phyloP scores from a whole-genome alignment of 2,329 filamentous ascomycete genomes.

The Alternaria infectoria region DNA sequence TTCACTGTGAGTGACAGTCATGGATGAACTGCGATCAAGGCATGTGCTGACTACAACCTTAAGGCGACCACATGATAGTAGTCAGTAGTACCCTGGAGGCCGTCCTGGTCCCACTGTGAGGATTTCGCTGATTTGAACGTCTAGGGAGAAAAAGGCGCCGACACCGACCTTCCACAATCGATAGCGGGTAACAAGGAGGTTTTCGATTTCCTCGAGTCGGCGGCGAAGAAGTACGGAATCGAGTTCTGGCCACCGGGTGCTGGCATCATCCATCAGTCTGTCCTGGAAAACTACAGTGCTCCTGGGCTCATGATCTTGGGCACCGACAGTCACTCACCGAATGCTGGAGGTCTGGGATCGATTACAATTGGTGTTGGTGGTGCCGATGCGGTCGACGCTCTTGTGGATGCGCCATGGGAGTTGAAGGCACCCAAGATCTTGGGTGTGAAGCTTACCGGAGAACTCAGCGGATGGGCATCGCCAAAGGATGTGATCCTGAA shows the following conservation, averaged over 20 bases:
- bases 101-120: not conserved
- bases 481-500: slow-evolving; percentile 96
- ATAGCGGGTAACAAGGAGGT: slow-evolving; percentile 95
- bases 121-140: not conserved
- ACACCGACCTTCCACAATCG: slow-evolving; percentile 81
- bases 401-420: slow-evolving; percentile 97
- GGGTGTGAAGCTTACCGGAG: slow-evolving; percentile 81
- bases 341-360: slow-evolving; percentile 91
- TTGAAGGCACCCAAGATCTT: slow-evolving; percentile 91
- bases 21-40: not conserved
- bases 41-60: not conserved
- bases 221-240: slow-evolving; percentile 60
- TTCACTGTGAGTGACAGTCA: slow-evolving; percentile 69
- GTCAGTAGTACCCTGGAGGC: not conserved
- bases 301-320: slow-evolving; percentile 98
- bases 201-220: slow-evolving; percentile 95
- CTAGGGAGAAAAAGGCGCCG: slow-evolving; percentile 74
- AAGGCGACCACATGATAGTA: slow-evolving; percentile 90
- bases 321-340: slow-evolving; percentile 96
- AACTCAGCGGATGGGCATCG: slow-evolving; percentile 87
- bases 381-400: slow-evolving; percentile 93
- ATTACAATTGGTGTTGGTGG: slow-evolving; percentile 97
- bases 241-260: slow-evolving; percentile 51
- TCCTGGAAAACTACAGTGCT: slow-evolving; percentile 96
- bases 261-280: slow-evolving; percentile 81